A percentile compares a stretch with the other conserved stretches of the same genome.
Conservation (phyloP, 2,329 filamentous ascomycete genomes). For the Penicillium brevicompactum region DNA sequence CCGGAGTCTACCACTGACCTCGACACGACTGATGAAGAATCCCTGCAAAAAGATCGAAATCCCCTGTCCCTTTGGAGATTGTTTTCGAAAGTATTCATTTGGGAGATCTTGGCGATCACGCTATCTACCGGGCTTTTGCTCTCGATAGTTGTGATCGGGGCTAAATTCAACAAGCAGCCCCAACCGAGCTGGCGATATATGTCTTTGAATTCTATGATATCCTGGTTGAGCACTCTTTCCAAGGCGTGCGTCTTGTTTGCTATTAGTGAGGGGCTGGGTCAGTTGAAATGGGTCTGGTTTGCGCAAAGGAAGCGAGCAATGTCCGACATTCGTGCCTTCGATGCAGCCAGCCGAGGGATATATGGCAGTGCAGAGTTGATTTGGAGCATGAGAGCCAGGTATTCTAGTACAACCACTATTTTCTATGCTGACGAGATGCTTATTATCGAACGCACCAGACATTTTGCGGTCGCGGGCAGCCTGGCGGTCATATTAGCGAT, state of each 20-base stretch:
- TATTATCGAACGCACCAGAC: background rate
- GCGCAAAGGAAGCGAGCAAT: slow-evolving; percentile 6
- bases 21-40: too few relatives aligned
- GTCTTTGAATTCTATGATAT: slow-evolving; percentile 15
- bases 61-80: background rate
- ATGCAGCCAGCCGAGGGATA: slow-evolving; percentile 14
- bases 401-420: background rate
- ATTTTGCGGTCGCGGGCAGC: slow-evolving; percentile 11
- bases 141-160: slow-evolving; percentile 9
- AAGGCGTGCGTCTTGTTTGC: slow-evolving; percentile 8
- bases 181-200: slow-evolving; percentile 14
- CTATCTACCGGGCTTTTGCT: background rate
- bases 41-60: background rate
- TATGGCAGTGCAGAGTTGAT: slow-evolving; percentile 12
- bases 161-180: slow-evolving; percentile 1
- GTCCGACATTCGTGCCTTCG: slow-evolving; percentile 7
- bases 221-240: slow-evolving; percentile 16
- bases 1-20: too few relatives aligned
- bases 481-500: slow-evolving; percentile 12
- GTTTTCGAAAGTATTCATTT: background rate
- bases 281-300: slow-evolving; percentile 22
- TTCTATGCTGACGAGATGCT: too few relatives aligned
- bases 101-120: background rate
- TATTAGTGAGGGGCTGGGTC: slow-evolving; percentile 9
- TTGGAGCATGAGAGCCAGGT: slow-evolving; percentile 2